Base-by-base conservation (phyloP, 805 yeast species). In the Suhomyces emberorum region DNA sequence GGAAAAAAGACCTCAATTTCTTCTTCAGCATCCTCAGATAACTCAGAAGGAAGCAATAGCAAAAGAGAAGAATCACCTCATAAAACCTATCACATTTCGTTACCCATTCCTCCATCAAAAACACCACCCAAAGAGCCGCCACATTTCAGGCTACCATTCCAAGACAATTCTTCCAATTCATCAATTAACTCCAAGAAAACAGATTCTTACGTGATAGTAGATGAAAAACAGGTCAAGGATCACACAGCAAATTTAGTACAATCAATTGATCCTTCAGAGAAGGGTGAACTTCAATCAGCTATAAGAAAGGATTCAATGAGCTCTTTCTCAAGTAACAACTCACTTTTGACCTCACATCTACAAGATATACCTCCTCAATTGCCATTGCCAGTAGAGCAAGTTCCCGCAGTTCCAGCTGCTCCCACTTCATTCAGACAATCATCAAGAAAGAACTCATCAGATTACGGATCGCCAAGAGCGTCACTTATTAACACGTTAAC, bases 111-210 rank as follows among this genome's bases (percentile, higher is more conserved):
- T 4, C 44, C 46, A 1, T 35, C 41, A 4, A 48, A 52, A 20
- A 50, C 54, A 19, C 49, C 49, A 14, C 55, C 61, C n/a, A 52
- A 62, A 19, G 74, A 66, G 4, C 62, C 70, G 1, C 84, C 83
- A 2, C 72, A 63, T 32, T 83, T 83, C 53, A 69, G 93, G 50
- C 64, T 78, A 11, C 91, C 91, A 0, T 83, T 83, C 52, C 87
- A 81, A 51, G 85, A 81, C 1, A 33, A 23, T 11, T 15, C 30
- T 4, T 26, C 30, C 6, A 24, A 23, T 16, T 24, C 16, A n/a
- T 25, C 29, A 6, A n/a, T 24, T 11, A 10, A 27, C 2, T 30
- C 41, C 2, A 19, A 32, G 11, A 32, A 30, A 19, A 34, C 34
- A 14, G 25, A 31, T 8, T 26, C 12, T 22, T 36, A 27, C 7